Conservation (phyloP, 805 yeast genomes). For the Ogataea sp. region DNA sequence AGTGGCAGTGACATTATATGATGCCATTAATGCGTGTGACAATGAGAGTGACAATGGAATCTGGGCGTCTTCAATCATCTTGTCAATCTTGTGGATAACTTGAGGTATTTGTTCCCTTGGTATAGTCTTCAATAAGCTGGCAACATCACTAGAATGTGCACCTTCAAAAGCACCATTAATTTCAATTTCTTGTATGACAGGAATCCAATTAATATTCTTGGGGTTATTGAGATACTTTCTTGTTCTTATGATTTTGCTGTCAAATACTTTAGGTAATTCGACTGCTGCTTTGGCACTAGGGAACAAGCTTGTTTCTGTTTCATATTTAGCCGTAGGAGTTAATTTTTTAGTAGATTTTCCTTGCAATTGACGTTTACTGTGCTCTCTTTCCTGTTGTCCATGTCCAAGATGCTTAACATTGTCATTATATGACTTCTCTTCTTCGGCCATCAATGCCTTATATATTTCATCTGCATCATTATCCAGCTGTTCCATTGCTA, state of each 20-base stretch:
- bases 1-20: slow-evolving; percentile 13
- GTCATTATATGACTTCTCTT: slow-evolving; percentile 3
- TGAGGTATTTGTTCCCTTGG: slow-evolving; percentile 29
- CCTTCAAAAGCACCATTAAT: slow-evolving; percentile 29
- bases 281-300: slow-evolving; percentile 18
- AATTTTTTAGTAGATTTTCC: no score
- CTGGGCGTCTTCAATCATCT: slow-evolving; percentile 28
- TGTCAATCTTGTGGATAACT: slow-evolving; percentile 29
- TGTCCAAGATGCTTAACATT: slow-evolving; percentile 5
- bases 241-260: slow-evolving; percentile 30
- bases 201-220: slow-evolving; percentile 37
- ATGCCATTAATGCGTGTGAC: slow-evolving; percentile 28
- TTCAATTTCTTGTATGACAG: slow-evolving; percentile 30
- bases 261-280: slow-evolving; percentile 29
- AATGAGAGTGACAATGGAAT: slow-evolving; percentile 25
- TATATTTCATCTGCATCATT: slow-evolving; percentile 22
- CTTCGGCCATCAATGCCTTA: slow-evolving; percentile 14
- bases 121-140: slow-evolving; percentile 29
- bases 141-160: slow-evolving; percentile 25
- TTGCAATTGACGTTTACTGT: no score
- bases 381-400: no score
- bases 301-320: slow-evolving; percentile 7
- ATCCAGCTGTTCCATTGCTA: slow-evolving; percentile 10
- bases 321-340: no score
- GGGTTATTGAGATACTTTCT: slow-evolving; percentile 30